Conservation (phyloP, 306 rosid species). For the Hippophae gyantsensis region DNA sequence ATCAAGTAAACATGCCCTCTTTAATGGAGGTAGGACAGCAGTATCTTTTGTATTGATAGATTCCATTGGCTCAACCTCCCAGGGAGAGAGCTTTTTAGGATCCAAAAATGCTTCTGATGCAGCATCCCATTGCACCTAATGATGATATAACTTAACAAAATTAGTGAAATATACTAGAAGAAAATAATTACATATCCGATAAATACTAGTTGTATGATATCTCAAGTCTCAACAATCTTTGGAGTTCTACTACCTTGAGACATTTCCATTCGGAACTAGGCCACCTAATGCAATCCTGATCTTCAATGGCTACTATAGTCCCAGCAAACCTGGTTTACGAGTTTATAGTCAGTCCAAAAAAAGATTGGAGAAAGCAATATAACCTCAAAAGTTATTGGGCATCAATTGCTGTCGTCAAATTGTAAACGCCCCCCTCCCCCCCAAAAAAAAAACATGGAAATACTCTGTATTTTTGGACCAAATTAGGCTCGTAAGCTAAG, state of each 20-base stretch:
- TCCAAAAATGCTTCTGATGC: constrained; percentile 12
- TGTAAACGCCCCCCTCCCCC: no score
- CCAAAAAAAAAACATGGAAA: no score
- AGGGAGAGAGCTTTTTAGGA: constrained; percentile 57
- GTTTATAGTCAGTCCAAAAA: not conserved
- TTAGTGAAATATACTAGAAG: constrained; percentile 3
- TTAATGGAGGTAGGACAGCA: constrained; percentile 16
- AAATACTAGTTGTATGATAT: not conserved
- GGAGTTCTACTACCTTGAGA: constrained; percentile 37
- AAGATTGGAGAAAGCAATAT: not conserved
- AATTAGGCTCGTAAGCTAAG: not conserved
- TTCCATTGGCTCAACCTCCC: constrained; percentile 44
- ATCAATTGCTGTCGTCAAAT: no score
- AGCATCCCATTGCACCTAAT: constrained; percentile 63
- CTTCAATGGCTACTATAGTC: constrained; percentile 35
- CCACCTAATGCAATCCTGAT: constrained; percentile 49
- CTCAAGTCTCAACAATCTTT: not conserved
- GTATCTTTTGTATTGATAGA: constrained; percentile 9
- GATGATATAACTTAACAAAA: constrained; percentile 3
- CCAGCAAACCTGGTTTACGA: constrained; percentile 38
- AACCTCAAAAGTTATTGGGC: no score
- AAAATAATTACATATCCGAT: not conserved
- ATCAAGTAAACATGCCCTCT: constrained; percentile 22
- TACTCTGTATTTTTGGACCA: not conserved
- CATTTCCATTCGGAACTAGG: constrained; percentile 66